Percentiles rank a stretch among this genome's conserved stretches.
Conservation (phyloP, 805 yeast species). For the Metschnikowia colocasiae region DNA sequence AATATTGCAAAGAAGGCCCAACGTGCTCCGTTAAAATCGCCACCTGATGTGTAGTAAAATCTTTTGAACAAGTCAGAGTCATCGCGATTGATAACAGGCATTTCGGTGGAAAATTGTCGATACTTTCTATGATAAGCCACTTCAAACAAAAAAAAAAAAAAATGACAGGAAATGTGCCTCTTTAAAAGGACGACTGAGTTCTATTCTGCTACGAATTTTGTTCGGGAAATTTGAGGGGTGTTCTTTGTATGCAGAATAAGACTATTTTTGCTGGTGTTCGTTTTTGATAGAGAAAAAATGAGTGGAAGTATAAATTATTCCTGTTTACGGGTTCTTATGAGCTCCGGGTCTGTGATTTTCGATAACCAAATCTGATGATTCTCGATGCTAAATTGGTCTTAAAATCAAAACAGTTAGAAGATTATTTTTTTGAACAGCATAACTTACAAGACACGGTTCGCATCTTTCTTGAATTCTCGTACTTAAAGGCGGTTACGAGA, state of each 20-base stretch:
- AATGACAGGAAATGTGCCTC: neutral
- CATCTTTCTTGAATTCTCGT: neutral
- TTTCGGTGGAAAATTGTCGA: neutral
- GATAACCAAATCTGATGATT: neutral
- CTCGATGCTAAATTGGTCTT: neutral
- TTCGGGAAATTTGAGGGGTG: slow-evolving; percentile 4
- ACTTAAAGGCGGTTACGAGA: neutral
- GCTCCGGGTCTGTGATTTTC: neutral
- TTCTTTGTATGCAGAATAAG: neutral
- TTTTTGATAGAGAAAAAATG: neutral
- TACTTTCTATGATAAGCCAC: neutral
- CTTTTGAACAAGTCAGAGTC: neutral
- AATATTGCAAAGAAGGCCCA: slow-evolving; percentile 68
- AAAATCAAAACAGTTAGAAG: neutral
- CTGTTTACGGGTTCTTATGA: neutral
- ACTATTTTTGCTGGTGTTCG: neutral
- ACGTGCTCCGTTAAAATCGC: slow-evolving; percentile 43
- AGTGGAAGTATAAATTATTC: neutral
- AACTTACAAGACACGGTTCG: neutral
- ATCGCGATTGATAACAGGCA: neutral
- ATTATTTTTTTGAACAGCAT: neutral
- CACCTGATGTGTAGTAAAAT: slow-evolving; percentile 4
- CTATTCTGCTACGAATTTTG: neutral
- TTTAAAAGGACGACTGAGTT: neutral
- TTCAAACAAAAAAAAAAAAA: neutral